Conservation (phyloP, 768 basidiomycete genomes). For the Termitomyces heimii region DNA sequence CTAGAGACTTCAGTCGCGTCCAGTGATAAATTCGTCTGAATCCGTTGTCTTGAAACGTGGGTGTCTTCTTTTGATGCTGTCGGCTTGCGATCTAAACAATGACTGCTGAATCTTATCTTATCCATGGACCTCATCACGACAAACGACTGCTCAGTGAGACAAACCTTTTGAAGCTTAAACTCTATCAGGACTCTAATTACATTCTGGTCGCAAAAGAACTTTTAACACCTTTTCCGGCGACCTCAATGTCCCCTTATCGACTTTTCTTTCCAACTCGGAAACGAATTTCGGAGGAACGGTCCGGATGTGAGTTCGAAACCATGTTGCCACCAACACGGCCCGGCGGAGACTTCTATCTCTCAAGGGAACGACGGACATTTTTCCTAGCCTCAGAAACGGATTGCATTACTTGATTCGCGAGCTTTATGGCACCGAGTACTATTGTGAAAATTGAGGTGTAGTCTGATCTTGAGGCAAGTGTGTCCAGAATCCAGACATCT, state of each 20-base stretch:
- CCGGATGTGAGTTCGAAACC: not conserved
- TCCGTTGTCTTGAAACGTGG: conserved; percentile 10
- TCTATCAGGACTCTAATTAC: too few relatives aligned
- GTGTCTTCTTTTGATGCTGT: conserved; percentile 4
- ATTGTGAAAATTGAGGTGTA: conserved; percentile 22
- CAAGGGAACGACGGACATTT: not conserved
- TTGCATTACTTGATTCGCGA: not conserved
- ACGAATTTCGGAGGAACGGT: not conserved
- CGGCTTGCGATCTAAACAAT: conserved; percentile 6
- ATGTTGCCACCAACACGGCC: not conserved
- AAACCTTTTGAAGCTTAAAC: too few relatives aligned
- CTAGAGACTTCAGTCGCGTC: not conserved
- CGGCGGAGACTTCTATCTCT: not conserved
- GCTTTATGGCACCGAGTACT: conserved; percentile 9
- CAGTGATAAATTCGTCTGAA: conserved; percentile 5
- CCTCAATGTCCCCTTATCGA: too few relatives aligned
- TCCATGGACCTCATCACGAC: too few relatives aligned
- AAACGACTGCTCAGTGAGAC: too few relatives aligned
- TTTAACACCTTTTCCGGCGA: not conserved
- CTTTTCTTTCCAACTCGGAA: not conserved
- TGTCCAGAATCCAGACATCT: not conserved
- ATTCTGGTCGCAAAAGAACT: not conserved
- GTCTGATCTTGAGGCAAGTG: not conserved
- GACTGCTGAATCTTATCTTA: not conserved
- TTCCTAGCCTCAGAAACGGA: not conserved